A percentile compares a stretch with the other conserved stretches of the same genome.
Evolutionary conservation across 2,329 filamentous ascomycete species (phyloP).

Genomic region (Xenosphaeropsis pyriputrescens): DNA sequence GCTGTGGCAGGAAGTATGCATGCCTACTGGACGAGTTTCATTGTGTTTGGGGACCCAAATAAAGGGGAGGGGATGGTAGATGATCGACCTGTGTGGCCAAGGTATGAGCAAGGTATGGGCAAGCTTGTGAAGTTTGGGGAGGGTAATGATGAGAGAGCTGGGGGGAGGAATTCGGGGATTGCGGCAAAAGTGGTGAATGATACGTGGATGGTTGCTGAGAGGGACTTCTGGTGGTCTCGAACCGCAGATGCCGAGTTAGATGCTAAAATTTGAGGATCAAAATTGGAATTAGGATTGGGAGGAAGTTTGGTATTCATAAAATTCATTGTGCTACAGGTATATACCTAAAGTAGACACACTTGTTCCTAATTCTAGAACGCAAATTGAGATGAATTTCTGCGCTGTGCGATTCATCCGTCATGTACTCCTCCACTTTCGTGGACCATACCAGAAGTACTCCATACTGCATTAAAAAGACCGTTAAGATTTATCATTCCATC

Average conservation of each 20-base stretch:
- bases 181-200: slow-evolving; percentile 27
- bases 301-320: too few species aligned
- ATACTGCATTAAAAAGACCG: too few species aligned
- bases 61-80: slow-evolving; percentile 6
- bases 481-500: too few species aligned
- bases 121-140: slow-evolving; percentile 38
- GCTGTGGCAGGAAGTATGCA: slow-evolving; percentile 14
- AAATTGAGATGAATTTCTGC: too few species aligned
- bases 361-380: too few species aligned
- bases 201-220: slow-evolving; percentile 30
- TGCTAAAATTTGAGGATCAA: neutral
- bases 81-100: slow-evolving; percentile 9
- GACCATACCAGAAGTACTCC: too few species aligned
- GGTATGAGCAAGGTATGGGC: slow-evolving; percentile 6
- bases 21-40: slow-evolving; percentile 18
- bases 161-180: slow-evolving; percentile 21
- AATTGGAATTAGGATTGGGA: too few species aligned
- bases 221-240: slow-evolving; percentile 45
- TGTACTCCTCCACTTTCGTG: too few species aligned
- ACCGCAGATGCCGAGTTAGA: slow-evolving; percentile 30
- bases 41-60: slow-evolving; percentile 17
- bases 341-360: too few species aligned
- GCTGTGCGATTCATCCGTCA: too few species aligned
- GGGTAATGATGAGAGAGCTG: slow-evolving; percentile 39
- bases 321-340: too few species aligned